Evolutionary conservation across 2,329 filamentous ascomycete species (phyloP), one percentile per base, ranked within the genome.

Genomic region (Chaetomium sp.): DNA sequence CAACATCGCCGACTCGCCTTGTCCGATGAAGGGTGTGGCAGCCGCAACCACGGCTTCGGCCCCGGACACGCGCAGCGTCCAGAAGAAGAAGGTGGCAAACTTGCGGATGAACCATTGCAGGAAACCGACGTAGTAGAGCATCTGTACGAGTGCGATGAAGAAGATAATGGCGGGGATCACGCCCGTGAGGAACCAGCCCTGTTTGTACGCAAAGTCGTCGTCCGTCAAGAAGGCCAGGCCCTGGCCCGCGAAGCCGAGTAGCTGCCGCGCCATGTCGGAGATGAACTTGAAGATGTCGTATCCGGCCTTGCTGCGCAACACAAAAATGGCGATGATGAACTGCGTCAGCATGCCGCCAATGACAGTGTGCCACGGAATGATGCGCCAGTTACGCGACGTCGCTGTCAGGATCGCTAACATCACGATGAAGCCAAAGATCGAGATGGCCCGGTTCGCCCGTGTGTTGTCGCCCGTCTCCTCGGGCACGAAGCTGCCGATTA

Each of bases 101-200:
- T 96, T 96, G 63, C 79, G 77, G 67, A 96, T 83, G 72, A 91
- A 89, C 91, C 91, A 96, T 73, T 95, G 91, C 52, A 96, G 75
- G 60, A 91, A 77, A 2, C 87, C 88, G 64, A 85, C 78, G 76
- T 91, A 87, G 76, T 89, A 95, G 44, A 95, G 72, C 11, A 96
- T 81, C 72, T 95, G 88, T 33, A 95, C 89, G n/a, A 96, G 78
- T 1, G 91, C 84, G 56, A 96, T 88, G 82, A 96, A 96, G 82
- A 96, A 96, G 75, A 96, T 89, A 72, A 96, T 95, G 65, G 91
- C 85, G 0, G 91, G 90, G n/a, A 95, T 79, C 59, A 95, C 90
- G 49, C 79, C 76, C 49, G 87, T 78, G 60, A 96, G 77, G 80
- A 95, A 96, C 80, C 80, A 90, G 4, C 65, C 62, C 1, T 27